Evolutionary conservation across 306 rosid species (phyloP), one percentile per base, ranked within the genome.

Genomic region (Dalbergia cultrata): DNA sequence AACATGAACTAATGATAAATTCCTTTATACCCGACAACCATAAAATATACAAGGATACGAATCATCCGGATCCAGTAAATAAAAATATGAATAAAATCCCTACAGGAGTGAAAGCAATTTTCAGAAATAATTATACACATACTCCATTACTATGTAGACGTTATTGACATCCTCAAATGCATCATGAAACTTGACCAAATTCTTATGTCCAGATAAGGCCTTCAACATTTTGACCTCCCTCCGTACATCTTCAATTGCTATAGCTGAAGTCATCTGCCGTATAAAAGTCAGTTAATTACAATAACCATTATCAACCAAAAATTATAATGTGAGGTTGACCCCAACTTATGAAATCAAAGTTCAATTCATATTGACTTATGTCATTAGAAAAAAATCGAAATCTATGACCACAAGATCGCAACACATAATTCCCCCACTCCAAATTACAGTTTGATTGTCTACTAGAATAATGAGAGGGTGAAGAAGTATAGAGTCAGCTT

Each of bases 81-180:
- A 53, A 56, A 68, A 26, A 19, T 44, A 21, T 10, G 47, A 54
- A 82, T 11, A 70, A 45, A 72, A 75, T 59, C 50, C 61, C 39
- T 45, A 49, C 62, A 74, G 59, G 62, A 62, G 17, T 35, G 54
- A 74, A 62, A 78, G 50, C 39, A 45, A 64, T 33, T 47, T 78
- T 65, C 56, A 60, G 59, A 64, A 45, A 84, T 34, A 70, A 33
- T 13, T 50, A 74, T 52, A 13, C 16, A 85, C 98, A n/a, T 93
- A 95, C 99, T 95, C 99, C 99, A 95, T 95, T 73, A 90, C 99
- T 76, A 95, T 89, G 92, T 91, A 95, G 80, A 95, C 91, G 8
- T 93, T 91, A 89, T 88, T 86, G 64, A 75, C 88, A 82, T 95
- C 99, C 89, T 93, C 99, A 83, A 91, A 93, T 49, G 94, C 91